Evolutionary conservation across 2,329 filamentous ascomycete genomes (phyloP), one percentile per base, ranked within the genome.

Genomic region (Akanthomyces lecanii): DNA sequence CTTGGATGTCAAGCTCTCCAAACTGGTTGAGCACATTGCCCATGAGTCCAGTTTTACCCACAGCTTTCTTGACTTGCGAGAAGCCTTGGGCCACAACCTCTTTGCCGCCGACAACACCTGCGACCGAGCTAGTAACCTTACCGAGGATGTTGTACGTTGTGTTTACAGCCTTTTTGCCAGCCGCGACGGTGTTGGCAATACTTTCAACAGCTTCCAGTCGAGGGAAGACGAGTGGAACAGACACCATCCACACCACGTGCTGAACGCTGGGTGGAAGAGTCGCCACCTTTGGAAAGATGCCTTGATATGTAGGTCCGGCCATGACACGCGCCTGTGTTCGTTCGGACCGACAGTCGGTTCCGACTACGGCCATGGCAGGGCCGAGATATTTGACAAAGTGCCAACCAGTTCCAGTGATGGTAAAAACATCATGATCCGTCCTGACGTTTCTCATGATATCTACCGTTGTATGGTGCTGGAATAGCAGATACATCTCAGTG

Each of bases 321-420:
- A 99, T 89, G 61, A 99, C 95, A 70, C 96, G 92, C 65, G 89
- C 88, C 65, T 92, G 91, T 60, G 90, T 97, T 58, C 95, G 83
- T 76, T 99, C 95, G 5, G 93, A 97, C 59, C 95, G 87, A 68
- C 92, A 94, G 74, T 99, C 95, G 2, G 91, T 89, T 0, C 94
- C 95, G 57, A 97, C 89, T 0, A 96, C 89, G 0, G 92, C 92
- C 14, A 99, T 88, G 5, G 91, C 91, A 0, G 95, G 95, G 0
- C 95, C 95, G 6, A 99, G 85, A 70, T 90, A 97, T 76, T 99
- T 99, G 76, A 99, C 86, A 75, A 98, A 99, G 75, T 99, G 95
- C 95, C 95, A 99, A 8, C 95, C 95, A 23, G 90, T 90, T n/a
- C 95, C 94, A 0, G 95, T 98, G 62, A 99, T 89, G 1, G 94